Evolutionary conservation across 23 red algal species (phyloP).

Genomic region (Cyanidiococcus yangmingshanensis): DNA sequence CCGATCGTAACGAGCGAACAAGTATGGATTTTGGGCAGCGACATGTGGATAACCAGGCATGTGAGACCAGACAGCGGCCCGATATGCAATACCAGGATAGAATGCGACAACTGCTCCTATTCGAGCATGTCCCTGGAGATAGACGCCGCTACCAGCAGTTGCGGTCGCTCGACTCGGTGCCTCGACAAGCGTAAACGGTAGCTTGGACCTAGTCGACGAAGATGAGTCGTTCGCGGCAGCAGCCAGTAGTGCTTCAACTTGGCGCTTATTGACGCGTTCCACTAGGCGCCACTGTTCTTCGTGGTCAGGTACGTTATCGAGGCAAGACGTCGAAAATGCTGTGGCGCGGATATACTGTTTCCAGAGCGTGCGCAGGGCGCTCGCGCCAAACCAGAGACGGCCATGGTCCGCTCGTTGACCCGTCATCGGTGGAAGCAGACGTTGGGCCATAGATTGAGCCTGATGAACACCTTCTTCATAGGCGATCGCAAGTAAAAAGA

Average conservation of each 20-base stretch:
- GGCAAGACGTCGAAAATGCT: not conserved
- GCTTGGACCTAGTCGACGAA: not conserved
- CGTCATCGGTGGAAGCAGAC: not conserved
- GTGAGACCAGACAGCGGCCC: not conserved
- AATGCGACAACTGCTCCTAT: slow-evolving; percentile 21
- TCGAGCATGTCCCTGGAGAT: not conserved
- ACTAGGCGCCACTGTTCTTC: not conserved
- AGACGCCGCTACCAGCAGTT: slow-evolving; percentile 6
- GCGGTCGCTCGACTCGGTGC: not conserved
- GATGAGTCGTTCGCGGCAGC: not conserved
- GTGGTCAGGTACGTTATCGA: not conserved
- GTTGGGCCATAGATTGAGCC: not conserved
- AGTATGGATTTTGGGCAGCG: slow-evolving; percentile 10
- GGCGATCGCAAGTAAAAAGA: not conserved
- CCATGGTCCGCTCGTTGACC: not conserved
- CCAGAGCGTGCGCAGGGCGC: not conserved
- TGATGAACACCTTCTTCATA: not conserved
- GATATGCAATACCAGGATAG: slow-evolving; percentile 25
- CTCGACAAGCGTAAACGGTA: not conserved
- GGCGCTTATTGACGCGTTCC: not conserved
- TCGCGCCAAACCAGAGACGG: not conserved
- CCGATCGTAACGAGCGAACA: slow-evolving; percentile 19
- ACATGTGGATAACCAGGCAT: slow-evolving; percentile 22
- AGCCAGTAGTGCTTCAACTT: not conserved
- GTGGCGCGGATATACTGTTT: not conserved